Base-by-base conservation (phyloP, 169 alveolate genomes). In the Cryptosporidium andersoni region DNA sequence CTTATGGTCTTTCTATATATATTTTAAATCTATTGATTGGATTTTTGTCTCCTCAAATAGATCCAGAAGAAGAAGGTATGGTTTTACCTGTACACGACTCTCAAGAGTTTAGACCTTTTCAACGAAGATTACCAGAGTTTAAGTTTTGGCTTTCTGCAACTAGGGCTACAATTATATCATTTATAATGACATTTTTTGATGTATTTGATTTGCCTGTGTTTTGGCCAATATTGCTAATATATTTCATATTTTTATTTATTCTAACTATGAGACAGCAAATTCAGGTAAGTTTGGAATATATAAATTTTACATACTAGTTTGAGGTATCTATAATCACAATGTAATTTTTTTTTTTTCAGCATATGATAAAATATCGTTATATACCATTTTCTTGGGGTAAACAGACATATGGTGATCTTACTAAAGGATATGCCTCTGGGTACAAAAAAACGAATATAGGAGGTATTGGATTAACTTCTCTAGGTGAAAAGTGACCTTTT, bases 171-270 rank as follows among this genome's bases (percentile, higher is more conserved):
- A 66, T 89, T 63, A 55, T 89, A 51, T 89, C 94, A 62, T 81
- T 88, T 53, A 1, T 88, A 5, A 65, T 90, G 62, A 82, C 92
- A 42, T 82, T 66, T 43, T 92, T 92, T 89, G 93, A 91, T 51
- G 68, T 90, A 65, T 81, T 94, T 63, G 96, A 95, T 82, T 65
- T 95, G 53, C 97, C 97, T 9, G 97, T 95, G 37, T 95, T 93
- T 82, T 95, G 98, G 98, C 98, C 98, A 34, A 80, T 95, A 55
- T 90, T 94, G 53, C 91, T 95, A 39, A 52, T 94, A 49, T 95
- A 95, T 82, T 95, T 95, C 89, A 81, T 94, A 34, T 65, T 92
- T 45, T 90, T 95, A 56, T 95, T 95, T 74, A 58, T 92, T 2
- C 82, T 93, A 36, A 93, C 97, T 12, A 94, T 95, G 97, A 95